Base-by-base conservation (phyloP, 768 basidiomycete genomes). In the Amanita jacksonii region DNA sequence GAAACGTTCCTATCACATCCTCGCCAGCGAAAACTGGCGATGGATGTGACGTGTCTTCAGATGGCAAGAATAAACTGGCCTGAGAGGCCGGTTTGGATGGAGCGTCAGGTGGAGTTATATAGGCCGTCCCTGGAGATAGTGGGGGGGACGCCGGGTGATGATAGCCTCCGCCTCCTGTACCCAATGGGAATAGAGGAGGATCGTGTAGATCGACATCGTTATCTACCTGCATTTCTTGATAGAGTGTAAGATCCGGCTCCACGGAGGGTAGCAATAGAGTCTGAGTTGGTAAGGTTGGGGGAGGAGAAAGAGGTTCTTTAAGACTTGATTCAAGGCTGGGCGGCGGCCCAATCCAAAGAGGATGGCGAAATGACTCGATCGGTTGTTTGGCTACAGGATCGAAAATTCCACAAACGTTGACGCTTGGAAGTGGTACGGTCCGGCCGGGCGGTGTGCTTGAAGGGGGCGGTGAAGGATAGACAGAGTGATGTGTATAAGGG, bases 271-370 rank as follows among this genome's bases (percentile, higher is more conserved):
- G 48, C 34, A 52, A 57, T 16, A 59, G 59, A 0, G 62, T 65
- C 33, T 54, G 47, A 22, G 59, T 64, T 16, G 66, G 65, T 43
- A 68, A 56, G 15, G 68, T 70, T 27, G 66, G 62, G 13, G 70
- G 70, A 41, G 70, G 71, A 15, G 69, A 67, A 46, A 63, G 57
- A 2, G 61, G 69, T 12, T 39, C 48, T 24, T 61, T 58, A 22
- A 46, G 57, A 16, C 51, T 49, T 37, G 59, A 41, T 23, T 56
- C 57, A 54, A 64, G 56, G 40, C 60, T 54, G 1, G 55, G 46
- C 2, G 67, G 60, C 1, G 64, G 66, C 52, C 65, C 62, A 41
- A 65, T 44, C 12, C 65, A 62, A 3, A 50, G 49, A 23, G 51
- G 53, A 13, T 25, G 15, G 22, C 27, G 9, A 12, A 30, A 23